phyloP scores from a whole-genome alignment of 2,329 filamentous ascomycete genomes.

The Cladophialophora exuberans region DNA sequence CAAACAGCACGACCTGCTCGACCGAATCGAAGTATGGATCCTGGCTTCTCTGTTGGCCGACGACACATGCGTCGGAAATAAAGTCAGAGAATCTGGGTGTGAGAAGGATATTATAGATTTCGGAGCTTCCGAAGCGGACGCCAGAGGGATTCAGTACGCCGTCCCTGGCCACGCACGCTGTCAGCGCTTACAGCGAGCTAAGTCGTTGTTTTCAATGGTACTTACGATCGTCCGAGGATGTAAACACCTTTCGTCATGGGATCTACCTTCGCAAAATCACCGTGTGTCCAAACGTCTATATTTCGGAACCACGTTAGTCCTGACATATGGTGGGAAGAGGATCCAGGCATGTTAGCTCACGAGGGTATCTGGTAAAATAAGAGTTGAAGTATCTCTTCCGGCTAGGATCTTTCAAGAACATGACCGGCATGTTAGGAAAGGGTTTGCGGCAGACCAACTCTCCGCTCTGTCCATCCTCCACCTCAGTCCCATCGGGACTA shows the following conservation, averaged over 20 bases:
- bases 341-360: constrained; percentile 37
- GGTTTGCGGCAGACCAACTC: constrained; percentile 71
- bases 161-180: constrained; percentile 40
- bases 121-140: constrained; percentile 86
- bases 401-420: constrained; percentile 59
- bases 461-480: constrained; percentile 62
- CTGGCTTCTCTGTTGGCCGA: constrained; percentile 19
- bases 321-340: not conserved
- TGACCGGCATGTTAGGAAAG: constrained; percentile 77
- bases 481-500: constrained; percentile 1
- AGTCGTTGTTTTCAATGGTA: not conserved
- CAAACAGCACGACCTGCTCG: constrained; percentile 21
- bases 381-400: constrained; percentile 56
- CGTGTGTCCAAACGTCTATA: constrained; percentile 58
- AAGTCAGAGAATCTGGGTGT: constrained; percentile 1
- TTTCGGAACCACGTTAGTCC: not conserved
- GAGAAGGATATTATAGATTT: constrained; percentile 77
- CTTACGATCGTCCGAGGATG: constrained; percentile 18
- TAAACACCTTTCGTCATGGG: constrained; percentile 7
- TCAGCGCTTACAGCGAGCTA: not conserved
- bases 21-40: constrained; percentile 10
- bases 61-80: constrained; percentile 14
- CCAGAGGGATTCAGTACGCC: constrained; percentile 71
- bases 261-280: constrained; percentile 53
- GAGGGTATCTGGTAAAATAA: constrained; percentile 28